phyloP scores from a whole-genome alignment of 2,329 filamentous ascomycete genomes.

The Phyllosticta capitalensis region DNA sequence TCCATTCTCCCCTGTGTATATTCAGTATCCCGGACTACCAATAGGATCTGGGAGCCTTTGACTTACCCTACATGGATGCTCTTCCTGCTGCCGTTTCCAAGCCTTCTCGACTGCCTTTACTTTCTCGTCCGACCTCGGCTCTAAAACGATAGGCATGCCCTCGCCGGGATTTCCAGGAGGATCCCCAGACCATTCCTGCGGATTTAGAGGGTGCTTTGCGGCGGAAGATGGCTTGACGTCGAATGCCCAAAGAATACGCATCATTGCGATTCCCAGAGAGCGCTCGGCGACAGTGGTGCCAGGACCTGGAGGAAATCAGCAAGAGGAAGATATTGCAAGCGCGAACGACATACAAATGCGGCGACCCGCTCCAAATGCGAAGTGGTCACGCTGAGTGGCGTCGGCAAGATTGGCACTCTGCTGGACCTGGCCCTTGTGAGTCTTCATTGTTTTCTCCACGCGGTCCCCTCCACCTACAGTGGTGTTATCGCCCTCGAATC shows the following conservation, averaged over 20 bases:
- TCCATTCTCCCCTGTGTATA: background rate
- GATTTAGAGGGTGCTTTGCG: background rate
- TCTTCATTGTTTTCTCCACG: background rate
- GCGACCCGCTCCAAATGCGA: slow-evolving; percentile 13
- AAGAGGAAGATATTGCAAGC: background rate
- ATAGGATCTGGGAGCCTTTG: background rate
- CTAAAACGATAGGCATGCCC: background rate
- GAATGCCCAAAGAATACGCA: slow-evolving; percentile 14
- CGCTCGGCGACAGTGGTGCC: slow-evolving; percentile 13
- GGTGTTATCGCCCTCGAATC: slow-evolving; percentile 24
- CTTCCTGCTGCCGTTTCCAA: background rate
- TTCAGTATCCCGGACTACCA: background rate
- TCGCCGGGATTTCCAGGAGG: background rate
- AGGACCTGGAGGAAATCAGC: background rate
- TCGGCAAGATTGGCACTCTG: slow-evolving; percentile 13
- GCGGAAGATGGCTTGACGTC: background rate
- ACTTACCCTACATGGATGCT: background rate
- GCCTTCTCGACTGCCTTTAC: background rate
- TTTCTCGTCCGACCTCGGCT: background rate
- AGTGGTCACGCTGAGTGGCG: slow-evolving; percentile 16
- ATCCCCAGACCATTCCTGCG: background rate
- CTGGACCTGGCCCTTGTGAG: background rate
- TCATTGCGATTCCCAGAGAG: slow-evolving; percentile 12
- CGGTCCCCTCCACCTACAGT: background rate
- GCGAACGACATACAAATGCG: slow-evolving; percentile 10